phyloP scores from a whole-genome alignment of 768 basidiomycete species.

The Suillus plorans region DNA sequence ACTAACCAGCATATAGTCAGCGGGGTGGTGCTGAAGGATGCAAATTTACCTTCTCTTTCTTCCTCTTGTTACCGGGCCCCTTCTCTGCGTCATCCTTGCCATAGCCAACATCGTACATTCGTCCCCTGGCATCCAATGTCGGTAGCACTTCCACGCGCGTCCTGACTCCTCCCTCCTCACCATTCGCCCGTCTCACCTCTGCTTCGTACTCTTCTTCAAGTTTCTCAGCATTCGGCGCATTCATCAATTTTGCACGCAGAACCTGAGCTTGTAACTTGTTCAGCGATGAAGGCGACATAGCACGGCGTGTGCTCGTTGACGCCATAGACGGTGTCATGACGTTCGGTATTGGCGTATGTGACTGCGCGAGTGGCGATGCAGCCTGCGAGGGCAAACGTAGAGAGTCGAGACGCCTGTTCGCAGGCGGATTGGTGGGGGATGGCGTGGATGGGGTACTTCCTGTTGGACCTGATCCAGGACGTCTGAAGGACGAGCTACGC shows the following conservation, averaged over 20 bases:
- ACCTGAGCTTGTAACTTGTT: conserved; percentile 94
- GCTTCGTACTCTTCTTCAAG: conserved; percentile 86
- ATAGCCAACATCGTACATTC: conserved; percentile 87
- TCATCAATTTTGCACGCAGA: conserved; percentile 86
- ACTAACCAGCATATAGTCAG: conserved; percentile 36
- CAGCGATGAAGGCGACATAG: conserved; percentile 72
- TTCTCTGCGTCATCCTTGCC: conserved; percentile 57
- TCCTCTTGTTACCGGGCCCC: conserved; percentile 71
- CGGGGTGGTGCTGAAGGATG: conserved; percentile 6
- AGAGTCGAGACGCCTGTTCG: conserved; percentile 57
- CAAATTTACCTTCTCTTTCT: conserved; percentile 63
- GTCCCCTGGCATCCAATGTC: conserved; percentile 80
- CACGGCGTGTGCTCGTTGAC: conserved; percentile 36
- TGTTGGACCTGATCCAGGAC: conserved; percentile 61
- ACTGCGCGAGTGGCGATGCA: conserved; percentile 56
- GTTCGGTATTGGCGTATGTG: conserved; percentile 84
- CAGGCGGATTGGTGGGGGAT: conserved; percentile 36
- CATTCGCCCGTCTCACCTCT: conserved; percentile 54
- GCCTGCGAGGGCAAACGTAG: conserved; percentile 60
- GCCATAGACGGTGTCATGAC: conserved; percentile 76
- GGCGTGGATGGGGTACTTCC: conserved; percentile 63
- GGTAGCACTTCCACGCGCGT: conserved; percentile 83
- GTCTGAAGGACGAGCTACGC: conserved; percentile 84
- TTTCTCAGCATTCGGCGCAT: conserved; percentile 67
- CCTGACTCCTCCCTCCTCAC: conserved; percentile 41